Conservation (phyloP, 2,329 filamentous ascomycete species). For the Colletotrichum tropicale region DNA sequence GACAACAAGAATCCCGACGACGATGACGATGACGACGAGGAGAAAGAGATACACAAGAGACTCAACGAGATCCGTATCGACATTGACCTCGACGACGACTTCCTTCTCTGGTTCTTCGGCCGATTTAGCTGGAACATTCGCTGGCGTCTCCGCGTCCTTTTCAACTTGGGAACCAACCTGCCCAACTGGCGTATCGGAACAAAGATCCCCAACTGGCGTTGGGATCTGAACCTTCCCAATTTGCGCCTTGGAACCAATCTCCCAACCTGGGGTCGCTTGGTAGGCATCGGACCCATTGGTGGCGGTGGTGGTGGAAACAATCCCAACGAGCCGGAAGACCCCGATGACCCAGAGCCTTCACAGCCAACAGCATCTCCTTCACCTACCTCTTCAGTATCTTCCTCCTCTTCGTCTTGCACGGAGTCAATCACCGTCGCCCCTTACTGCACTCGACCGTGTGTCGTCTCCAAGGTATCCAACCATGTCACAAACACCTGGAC, state of each 20-base stretch:
- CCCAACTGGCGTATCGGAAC: background rate
- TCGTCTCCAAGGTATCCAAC: background rate
- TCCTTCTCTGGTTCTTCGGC: background rate
- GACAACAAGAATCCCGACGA: background rate
- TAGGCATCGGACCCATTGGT: background rate
- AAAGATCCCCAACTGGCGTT: background rate
- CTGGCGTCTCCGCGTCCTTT: background rate
- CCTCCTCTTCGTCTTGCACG: constrained; percentile 10
- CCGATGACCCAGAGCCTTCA: background rate
- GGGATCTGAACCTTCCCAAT: background rate
- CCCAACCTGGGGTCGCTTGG: background rate
- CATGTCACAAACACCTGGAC: background rate
- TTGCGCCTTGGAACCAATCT: background rate
- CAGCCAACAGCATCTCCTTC: background rate
- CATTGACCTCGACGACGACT: background rate
- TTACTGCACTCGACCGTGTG: constrained; percentile 18
- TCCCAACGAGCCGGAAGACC: background rate
- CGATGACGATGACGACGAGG: background rate
- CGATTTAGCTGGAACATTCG: background rate
- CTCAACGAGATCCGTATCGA: background rate
- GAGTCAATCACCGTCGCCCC: constrained; percentile 11
- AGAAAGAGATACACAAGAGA: background rate
- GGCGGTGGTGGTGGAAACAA: background rate
- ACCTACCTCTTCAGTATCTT: background rate
- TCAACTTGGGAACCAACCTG: background rate